Percentiles rank a stretch among this genome's conserved stretches.
These are phyloP conservation scores for Benincasa hispida DNA, from an alignment of 306 rosid species.

Conservation along the genomic window DNA sequence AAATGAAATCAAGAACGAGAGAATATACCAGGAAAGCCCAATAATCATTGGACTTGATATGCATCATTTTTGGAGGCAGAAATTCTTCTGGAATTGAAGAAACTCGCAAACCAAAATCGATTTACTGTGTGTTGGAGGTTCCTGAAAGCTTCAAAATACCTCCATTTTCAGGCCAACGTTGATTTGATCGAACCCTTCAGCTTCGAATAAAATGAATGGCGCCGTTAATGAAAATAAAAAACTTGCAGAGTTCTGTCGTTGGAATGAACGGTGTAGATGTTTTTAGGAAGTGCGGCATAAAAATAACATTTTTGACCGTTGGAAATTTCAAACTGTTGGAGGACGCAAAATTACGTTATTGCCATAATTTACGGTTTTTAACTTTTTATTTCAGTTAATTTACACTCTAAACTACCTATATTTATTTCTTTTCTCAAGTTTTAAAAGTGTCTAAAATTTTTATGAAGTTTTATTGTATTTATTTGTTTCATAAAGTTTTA, in stretches of 20 bases:
- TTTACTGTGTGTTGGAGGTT: not conserved
- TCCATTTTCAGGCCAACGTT: conserved; percentile 11
- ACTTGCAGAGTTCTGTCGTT: too few species aligned
- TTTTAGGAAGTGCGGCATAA: not conserved
- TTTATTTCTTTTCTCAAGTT: too few species aligned
- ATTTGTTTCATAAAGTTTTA: too few species aligned
- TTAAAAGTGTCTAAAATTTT: too few species aligned
- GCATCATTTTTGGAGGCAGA: not conserved
- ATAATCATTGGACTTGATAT: conserved; percentile 25
- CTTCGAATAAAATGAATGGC: not conserved
- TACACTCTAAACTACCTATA: too few species aligned
- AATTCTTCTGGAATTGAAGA: not conserved
- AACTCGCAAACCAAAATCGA: not conserved
- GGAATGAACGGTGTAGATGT: not conserved
- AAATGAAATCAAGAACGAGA: not conserved
- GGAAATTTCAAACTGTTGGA: conserved; percentile 1
- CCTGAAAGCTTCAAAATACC: not conserved
- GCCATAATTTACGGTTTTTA: not conserved
- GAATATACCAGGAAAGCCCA: conserved; percentile 69
- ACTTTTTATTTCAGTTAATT: too few species aligned
- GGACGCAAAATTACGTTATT: not conserved
- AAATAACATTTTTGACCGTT: conserved; percentile 14
- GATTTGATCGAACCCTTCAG: not conserved
- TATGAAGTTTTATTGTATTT: too few species aligned
- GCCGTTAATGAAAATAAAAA: not conserved